Percentiles rank a stretch among this genome's conserved stretches.
Evolutionary conservation across 352 stramenopile species (phyloP).

Genomic region (Pythium oligandrum): DNA sequence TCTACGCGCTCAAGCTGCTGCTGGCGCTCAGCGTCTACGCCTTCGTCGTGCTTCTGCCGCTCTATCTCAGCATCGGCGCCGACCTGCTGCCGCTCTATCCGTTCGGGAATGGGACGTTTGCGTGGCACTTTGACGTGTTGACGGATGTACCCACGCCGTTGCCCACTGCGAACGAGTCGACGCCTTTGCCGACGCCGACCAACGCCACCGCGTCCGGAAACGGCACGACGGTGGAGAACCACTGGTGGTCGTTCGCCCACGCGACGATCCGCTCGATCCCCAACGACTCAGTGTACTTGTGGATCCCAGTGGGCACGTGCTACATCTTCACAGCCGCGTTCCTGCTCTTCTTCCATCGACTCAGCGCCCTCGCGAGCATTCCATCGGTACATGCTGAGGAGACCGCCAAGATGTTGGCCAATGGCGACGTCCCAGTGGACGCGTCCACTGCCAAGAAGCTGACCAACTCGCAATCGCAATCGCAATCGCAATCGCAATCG

Average conservation of each 20-base stretch:
- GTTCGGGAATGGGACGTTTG: conserved; percentile 4
- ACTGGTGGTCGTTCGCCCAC: conserved; percentile 77
- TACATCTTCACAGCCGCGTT: conserved; percentile 80
- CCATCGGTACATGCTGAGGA: conserved; percentile 13
- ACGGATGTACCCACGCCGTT: neutral
- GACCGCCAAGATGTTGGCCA: no score
- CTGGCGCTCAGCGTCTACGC: conserved; percentile 57
- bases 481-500: neutral
- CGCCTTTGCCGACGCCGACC: neutral
- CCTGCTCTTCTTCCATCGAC: conserved; percentile 56
- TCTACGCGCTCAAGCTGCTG: conserved; percentile 69
- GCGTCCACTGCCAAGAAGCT: neutral
- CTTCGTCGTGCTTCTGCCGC: conserved; percentile 58
- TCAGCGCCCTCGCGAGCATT: conserved; percentile 64
- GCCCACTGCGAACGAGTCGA: neutral
- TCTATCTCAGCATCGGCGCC: conserved; percentile 61
- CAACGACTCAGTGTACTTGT: conserved; percentile 72
- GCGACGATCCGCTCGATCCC: conserved; percentile 78
- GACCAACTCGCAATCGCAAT: neutral
- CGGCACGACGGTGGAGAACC: neutral
- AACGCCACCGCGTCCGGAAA: neutral
- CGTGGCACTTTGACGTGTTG: conserved; percentile 3
- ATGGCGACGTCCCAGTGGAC: no score
- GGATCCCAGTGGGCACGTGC: conserved; percentile 63
- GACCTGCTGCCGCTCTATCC: conserved; percentile 10